Conservation (phyloP, 1,139 yeast species). For the Hyphopichia wangnamkhiaoensis region DNA sequence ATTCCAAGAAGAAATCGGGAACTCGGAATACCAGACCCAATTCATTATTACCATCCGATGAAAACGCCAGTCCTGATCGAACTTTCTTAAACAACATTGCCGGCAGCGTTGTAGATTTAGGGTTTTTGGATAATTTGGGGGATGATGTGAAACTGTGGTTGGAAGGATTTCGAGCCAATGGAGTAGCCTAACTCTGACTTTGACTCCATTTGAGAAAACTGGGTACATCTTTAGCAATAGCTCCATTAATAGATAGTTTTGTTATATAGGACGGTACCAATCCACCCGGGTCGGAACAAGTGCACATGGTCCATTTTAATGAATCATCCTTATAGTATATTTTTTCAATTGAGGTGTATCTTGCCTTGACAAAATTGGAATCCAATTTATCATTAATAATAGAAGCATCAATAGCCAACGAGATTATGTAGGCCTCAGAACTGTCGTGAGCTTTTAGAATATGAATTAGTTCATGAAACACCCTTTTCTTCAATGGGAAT, state of each 20-base stretch:
- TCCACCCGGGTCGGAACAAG: constrained; percentile 68
- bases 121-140: constrained; percentile 45
- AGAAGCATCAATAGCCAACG: constrained; percentile 44
- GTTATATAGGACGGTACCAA: constrained; percentile 65
- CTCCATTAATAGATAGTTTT: constrained; percentile 53
- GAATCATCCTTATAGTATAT: constrained; percentile 40
- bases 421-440: constrained; percentile 48
- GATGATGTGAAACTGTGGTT: constrained; percentile 49
- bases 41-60: constrained; percentile 1
- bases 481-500: constrained; percentile 48
- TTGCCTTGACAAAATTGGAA: constrained; percentile 11
- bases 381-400: not conserved
- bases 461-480: constrained; percentile 61
- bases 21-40: not conserved
- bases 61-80: not conserved
- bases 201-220: constrained; percentile 51
- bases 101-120: constrained; percentile 29
- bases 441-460: constrained; percentile 32
- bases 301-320: constrained; percentile 62
- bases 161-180: constrained; percentile 25
- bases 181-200: constrained; percentile 14
- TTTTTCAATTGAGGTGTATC: constrained; percentile 62
- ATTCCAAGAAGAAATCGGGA: constrained; percentile 12
- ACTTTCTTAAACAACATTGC: constrained; percentile 18
- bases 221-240: constrained; percentile 70